Conservation (phyloP, 2,329 filamentous ascomycete species). For the Apiospora sp. region DNA sequence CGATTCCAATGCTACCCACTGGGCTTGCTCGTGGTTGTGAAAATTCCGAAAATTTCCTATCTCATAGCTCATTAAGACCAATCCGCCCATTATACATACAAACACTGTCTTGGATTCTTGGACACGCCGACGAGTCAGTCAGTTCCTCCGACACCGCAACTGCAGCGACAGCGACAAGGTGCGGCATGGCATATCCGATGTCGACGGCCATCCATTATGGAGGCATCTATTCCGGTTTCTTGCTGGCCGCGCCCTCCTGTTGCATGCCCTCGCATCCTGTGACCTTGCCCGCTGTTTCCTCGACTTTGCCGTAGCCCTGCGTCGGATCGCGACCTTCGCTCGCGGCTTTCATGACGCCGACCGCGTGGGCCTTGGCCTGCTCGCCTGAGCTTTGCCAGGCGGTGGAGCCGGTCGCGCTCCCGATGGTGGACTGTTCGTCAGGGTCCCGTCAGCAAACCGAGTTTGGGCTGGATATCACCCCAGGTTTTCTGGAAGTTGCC, state of each 20-base stretch:
- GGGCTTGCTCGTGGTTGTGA: not conserved
- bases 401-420: conserved; percentile 66
- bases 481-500: not conserved
- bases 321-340: conserved; percentile 62
- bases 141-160: conserved; percentile 24
- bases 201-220: not conserved
- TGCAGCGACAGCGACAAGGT: not conserved
- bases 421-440: conserved; percentile 57
- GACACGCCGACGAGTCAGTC: conserved; percentile 17
- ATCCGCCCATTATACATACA: not conserved
- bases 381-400: conserved; percentile 71
- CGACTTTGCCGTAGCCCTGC: conserved; percentile 67
- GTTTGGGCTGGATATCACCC: not conserved
- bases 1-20: not conserved
- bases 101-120: not conserved
- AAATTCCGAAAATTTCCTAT: not conserved
- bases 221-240: conserved; percentile 35
- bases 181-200: not conserved
- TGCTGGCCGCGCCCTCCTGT: conserved; percentile 65
- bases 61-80: not conserved
- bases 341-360: conserved; percentile 69
- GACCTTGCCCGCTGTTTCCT: conserved; percentile 69
- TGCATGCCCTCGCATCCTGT: conserved; percentile 76
- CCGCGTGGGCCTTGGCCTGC: conserved; percentile 68
- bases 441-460: conserved; percentile 4